Conservation (phyloP, 495 filamentous ascomycete species). For the Penicillium ochrochloron region DNA sequence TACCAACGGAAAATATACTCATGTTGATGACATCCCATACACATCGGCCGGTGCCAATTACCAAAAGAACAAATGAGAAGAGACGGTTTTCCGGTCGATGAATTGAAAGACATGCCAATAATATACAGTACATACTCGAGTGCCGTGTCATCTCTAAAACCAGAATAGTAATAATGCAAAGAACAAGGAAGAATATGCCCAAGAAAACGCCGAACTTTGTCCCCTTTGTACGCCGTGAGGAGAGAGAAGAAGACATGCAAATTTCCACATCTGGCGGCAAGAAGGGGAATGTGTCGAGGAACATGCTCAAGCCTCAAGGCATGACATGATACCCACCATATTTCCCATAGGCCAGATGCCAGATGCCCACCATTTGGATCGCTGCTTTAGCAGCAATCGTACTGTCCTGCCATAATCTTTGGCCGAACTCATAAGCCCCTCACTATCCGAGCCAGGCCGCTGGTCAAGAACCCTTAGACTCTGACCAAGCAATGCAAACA, state of each 20-base stretch:
- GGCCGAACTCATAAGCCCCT: not conserved
- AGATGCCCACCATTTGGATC: not conserved
- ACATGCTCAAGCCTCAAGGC: not conserved
- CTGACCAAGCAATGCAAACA: conserved; percentile 13
- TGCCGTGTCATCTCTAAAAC: conserved; percentile 22
- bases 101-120: conserved; percentile 21
- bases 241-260: conserved; percentile 25
- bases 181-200: conserved; percentile 26
- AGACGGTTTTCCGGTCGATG: conserved; percentile 15
- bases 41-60: conserved; percentile 1
- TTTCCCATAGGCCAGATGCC: not conserved
- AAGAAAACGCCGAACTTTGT: conserved; percentile 30
- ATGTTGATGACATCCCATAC: not conserved
- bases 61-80: conserved; percentile 6
- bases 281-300: not conserved
- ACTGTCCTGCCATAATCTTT: not conserved
- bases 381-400: not conserved
- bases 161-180: conserved; percentile 32
- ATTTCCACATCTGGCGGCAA: not conserved
- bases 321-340: not conserved
- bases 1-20: not conserved
- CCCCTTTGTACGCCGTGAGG: conserved; percentile 34
- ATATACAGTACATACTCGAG: conserved; percentile 34
- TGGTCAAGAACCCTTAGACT: not conserved
- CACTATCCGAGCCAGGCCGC: conserved; percentile 4